Percentiles rank a stretch among this genome's conserved stretches.
phyloP scores from a whole-genome alignment of 1,284 basidiomycete species.

The Apiotrichum mycotoxinovorans region DNA sequence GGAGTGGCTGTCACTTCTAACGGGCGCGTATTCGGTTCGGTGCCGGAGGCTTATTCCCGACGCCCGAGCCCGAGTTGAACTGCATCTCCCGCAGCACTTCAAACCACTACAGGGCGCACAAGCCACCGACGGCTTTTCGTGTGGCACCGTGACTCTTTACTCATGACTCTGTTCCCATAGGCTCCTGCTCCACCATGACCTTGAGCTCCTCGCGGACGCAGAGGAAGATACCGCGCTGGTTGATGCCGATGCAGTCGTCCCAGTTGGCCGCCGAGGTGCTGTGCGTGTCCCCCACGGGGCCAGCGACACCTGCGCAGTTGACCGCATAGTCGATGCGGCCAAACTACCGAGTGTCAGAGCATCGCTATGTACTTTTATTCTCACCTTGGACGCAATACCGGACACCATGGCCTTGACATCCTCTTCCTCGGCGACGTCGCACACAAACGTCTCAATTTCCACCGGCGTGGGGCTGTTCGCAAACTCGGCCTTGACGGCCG shows the following conservation, averaged over 20 bases:
- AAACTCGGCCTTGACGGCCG: background rate
- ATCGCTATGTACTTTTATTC: background rate
- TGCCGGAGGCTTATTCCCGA: too few species aligned
- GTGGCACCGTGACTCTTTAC: background rate
- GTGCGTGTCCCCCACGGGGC: constrained; percentile 16
- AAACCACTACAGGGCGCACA: too few species aligned
- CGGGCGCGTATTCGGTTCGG: too few species aligned
- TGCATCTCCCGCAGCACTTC: too few species aligned
- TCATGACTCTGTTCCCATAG: constrained; percentile 1
- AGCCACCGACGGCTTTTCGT: background rate
- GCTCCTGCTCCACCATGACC: constrained; percentile 24
- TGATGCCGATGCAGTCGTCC: constrained; percentile 31
- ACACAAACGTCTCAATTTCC: constrained; percentile 7
- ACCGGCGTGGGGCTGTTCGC: background rate
- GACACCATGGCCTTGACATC: constrained; percentile 7
- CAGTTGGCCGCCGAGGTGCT: constrained; percentile 27
- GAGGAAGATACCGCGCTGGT: constrained; percentile 23
- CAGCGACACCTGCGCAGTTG: constrained; percentile 31
- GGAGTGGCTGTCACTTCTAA: background rate
- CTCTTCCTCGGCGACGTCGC: constrained; percentile 12
- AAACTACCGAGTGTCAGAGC: constrained; percentile 6
- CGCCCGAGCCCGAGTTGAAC: too few species aligned
- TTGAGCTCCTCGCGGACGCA: constrained; percentile 24
- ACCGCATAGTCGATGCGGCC: constrained; percentile 37
- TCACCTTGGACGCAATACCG: background rate